Evolutionary conservation across 78 protist species (phyloP).

Genomic region (Dictyostelium capitatum): DNA sequence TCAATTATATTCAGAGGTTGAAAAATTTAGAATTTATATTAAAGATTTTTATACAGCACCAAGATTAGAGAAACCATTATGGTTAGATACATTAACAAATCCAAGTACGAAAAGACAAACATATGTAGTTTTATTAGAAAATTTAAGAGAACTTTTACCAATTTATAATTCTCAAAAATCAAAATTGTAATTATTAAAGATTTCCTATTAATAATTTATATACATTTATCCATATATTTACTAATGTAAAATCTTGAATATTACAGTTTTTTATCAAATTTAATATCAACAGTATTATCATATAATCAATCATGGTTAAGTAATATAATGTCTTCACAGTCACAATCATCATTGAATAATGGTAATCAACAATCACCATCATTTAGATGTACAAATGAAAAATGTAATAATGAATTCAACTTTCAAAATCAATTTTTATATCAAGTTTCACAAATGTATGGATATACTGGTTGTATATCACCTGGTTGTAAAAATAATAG

Average conservation of each 20-base stretch:
- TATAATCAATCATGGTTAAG: conserved; percentile 72
- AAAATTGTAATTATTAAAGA: conserved; percentile 28
- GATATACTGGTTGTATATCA: conserved; percentile 56
- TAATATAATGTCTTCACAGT: neutral
- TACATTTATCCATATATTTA: neutral
- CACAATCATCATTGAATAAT: neutral
- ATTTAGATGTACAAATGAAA: conserved; percentile 46
- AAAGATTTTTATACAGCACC: conserved; percentile 69
- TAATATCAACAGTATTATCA: conserved; percentile 58
- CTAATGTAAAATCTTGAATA: no score
- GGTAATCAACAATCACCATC: conserved; percentile 1
- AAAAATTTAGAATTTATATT: conserved; percentile 61
- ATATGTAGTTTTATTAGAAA: conserved; percentile 14
- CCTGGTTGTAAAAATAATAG: conserved; percentile 48
- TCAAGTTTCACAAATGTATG: conserved; percentile 68
- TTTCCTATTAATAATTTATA: neutral
- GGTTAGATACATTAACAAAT: conserved; percentile 52
- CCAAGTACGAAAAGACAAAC: conserved; percentile 80
- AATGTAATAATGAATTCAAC: conserved; percentile 27
- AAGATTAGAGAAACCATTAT: conserved; percentile 78
- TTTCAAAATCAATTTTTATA: conserved; percentile 61
- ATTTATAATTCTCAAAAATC: conserved; percentile 58
- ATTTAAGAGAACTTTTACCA: conserved; percentile 55
- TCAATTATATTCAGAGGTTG: conserved; percentile 61
- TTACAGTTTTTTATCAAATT: conserved; percentile 63